These are phyloP conservation scores for Corchorus olitorius DNA, from an alignment of 345 rosid genomes.

Conservation along the genomic window DNA sequence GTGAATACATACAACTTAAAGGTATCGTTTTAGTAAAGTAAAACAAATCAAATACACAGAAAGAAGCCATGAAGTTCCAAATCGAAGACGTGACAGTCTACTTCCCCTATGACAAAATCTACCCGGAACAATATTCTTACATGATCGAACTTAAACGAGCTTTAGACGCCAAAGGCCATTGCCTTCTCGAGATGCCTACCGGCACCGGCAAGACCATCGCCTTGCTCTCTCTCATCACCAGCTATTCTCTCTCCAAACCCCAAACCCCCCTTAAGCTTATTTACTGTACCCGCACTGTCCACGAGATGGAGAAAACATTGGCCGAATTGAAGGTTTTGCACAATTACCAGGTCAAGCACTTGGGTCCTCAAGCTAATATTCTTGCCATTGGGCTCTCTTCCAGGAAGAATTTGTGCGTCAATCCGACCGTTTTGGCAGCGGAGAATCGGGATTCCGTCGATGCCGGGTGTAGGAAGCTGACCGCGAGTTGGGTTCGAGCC, in stretches of 20 bases:
- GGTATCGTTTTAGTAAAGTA: neutral
- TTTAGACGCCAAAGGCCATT: constrained; percentile 94
- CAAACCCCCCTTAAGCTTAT: constrained; percentile 73
- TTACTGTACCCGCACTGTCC: constrained; percentile 96
- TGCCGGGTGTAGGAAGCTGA: constrained; percentile 87
- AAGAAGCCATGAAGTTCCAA: constrained; percentile 67
- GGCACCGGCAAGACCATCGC: constrained; percentile 99
- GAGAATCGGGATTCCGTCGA: constrained; percentile 97
- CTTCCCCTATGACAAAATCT: constrained; percentile 93
- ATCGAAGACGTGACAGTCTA: constrained; percentile 85
- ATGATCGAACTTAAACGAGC: constrained; percentile 95
- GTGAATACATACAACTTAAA: too few relatives aligned
- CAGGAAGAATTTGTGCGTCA: constrained; percentile 88
- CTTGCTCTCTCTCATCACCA: constrained; percentile 87
- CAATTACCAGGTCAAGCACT: constrained; percentile 63
- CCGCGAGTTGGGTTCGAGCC: constrained; percentile 92
- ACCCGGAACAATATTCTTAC: constrained; percentile 91
- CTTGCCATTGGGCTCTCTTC: constrained; percentile 86
- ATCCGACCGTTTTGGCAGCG: constrained; percentile 67
- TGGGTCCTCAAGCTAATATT: constrained; percentile 72
- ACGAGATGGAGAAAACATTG: constrained; percentile 98
- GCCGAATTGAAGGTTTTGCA: constrained; percentile 82
- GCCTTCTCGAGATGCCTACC: constrained; percentile 98
- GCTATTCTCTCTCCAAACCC: constrained; percentile 76
- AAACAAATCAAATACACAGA: neutral